A percentile compares a stretch with the other conserved stretches of the same genome.
Conservation (phyloP, 2,329 filamentous ascomycete genomes). For the Mycocentrospora acerina region DNA sequence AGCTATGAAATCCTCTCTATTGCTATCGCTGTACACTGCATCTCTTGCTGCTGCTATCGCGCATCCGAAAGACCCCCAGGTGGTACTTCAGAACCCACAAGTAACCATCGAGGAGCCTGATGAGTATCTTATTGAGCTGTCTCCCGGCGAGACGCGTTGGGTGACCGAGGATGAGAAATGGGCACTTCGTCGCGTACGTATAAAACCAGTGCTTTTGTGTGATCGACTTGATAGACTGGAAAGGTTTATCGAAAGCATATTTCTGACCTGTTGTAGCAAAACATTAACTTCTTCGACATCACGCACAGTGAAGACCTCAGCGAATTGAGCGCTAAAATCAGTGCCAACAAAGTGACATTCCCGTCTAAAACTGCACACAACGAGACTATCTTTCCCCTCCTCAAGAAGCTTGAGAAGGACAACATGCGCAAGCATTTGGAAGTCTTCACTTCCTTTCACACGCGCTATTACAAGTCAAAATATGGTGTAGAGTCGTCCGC, state of each 20-base stretch:
- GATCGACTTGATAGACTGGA: not conserved
- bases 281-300: constrained; percentile 91
- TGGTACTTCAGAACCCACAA: constrained; percentile 32
- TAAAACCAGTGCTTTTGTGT: not conserved
- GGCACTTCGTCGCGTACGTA: constrained; percentile 75
- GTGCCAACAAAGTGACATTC: constrained; percentile 57
- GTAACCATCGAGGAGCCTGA: constrained; percentile 31
- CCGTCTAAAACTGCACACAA: constrained; percentile 67
- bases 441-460: constrained; percentile 76
- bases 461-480: constrained; percentile 77
- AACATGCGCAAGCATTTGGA: constrained; percentile 79
- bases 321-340: constrained; percentile 33
- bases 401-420: constrained; percentile 69
- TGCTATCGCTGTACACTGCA: constrained; percentile 36
- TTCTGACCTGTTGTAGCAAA: constrained; percentile 60
- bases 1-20: constrained; percentile 36
- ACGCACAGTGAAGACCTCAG: constrained; percentile 72
- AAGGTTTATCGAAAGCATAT: not conserved
- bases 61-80: constrained; percentile 28
- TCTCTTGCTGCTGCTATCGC: constrained; percentile 29
- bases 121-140: constrained; percentile 71
- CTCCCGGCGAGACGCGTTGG: constrained; percentile 80
- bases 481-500: constrained; percentile 81
- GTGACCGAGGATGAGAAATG: constrained; percentile 96
- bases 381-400: constrained; percentile 65